Conservation (phyloP, 179 eudicot genomes). For the Vitellaria paradoxa region DNA sequence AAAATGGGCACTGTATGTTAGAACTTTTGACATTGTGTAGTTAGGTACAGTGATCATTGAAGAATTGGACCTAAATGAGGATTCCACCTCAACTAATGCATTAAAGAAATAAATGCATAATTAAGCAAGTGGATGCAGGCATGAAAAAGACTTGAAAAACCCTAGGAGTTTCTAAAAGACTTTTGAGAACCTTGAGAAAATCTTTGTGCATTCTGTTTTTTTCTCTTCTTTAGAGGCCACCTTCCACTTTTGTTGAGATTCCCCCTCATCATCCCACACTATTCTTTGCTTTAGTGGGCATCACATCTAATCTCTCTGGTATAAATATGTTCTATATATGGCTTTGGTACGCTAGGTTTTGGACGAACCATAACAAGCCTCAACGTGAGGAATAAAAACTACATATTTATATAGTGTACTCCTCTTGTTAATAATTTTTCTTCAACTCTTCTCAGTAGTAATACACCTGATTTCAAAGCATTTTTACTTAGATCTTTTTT, state of each 20-base stretch:
- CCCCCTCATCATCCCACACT: slow-evolving; percentile 7
- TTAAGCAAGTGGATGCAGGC: slow-evolving; percentile 8
- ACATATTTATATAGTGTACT: not conserved
- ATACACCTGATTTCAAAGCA: no score
- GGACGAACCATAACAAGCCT: not conserved
- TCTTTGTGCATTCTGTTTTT: not conserved
- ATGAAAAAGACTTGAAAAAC: slow-evolving; percentile 1
- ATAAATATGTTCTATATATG: not conserved
- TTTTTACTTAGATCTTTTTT: no score
- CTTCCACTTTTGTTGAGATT: slow-evolving; percentile 17
- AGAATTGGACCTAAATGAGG: not conserved
- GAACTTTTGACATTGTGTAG: no score
- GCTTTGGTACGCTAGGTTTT: not conserved
- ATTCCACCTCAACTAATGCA: not conserved
- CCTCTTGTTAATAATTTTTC: not conserved
- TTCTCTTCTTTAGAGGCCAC: slow-evolving; percentile 15
- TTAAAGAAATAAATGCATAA: not conserved
- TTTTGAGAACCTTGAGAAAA: slow-evolving; percentile 11
- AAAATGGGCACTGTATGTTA: no score
- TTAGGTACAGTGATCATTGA: no score
- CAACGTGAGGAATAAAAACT: not conserved
- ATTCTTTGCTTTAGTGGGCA: slow-evolving; percentile 6
- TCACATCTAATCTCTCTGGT: not conserved
- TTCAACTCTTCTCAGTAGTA: not conserved
- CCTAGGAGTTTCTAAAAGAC: slow-evolving; percentile 5